These are phyloP conservation scores for Candida maris DNA, from an alignment of 805 yeast genomes.

Conservation along the genomic window DNA sequence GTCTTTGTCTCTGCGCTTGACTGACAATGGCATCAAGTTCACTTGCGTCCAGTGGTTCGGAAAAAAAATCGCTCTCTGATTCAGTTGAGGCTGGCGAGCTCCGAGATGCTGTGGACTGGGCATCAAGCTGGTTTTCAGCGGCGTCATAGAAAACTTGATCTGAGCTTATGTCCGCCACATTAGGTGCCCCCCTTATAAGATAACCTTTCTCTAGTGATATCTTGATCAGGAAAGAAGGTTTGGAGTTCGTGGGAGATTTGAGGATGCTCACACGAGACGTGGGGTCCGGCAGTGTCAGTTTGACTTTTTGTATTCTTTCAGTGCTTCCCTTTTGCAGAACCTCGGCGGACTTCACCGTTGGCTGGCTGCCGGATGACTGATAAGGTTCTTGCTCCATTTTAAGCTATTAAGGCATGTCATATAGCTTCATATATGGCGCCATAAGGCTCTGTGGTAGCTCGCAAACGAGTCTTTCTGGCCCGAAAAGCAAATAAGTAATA, in stretches of 20 bases:
- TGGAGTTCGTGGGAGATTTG: neutral
- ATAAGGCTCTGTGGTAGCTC: too few species aligned
- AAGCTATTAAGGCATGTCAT: too few species aligned
- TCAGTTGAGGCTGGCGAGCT: too few species aligned
- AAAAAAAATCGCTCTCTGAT: slow-evolving; percentile 9
- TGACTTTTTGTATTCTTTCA: neutral
- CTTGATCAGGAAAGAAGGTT: slow-evolving; percentile 4
- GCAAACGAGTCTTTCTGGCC: too few species aligned
- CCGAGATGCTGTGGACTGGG: too few species aligned
- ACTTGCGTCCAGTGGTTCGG: slow-evolving; percentile 9
- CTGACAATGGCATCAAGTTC: slow-evolving; percentile 17
- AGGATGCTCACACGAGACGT: neutral
- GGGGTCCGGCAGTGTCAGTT: neutral
- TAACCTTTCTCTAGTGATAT: slow-evolving; percentile 8
- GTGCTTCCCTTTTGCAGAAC: too few species aligned
- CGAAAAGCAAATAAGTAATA: too few species aligned
- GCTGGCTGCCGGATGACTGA: too few species aligned
- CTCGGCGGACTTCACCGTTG: too few species aligned
- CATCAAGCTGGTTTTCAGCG: neutral
- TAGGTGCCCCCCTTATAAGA: neutral
- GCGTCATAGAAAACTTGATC: neutral
- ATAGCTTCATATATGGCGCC: too few species aligned
- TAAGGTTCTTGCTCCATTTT: too few species aligned
- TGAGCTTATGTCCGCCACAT: neutral
- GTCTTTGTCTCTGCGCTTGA: slow-evolving; percentile 11